Evolutionary conservation across 192 early-diverging fungal genomes (phyloP).

Genomic region (Pecoramyces ruminantium): DNA sequence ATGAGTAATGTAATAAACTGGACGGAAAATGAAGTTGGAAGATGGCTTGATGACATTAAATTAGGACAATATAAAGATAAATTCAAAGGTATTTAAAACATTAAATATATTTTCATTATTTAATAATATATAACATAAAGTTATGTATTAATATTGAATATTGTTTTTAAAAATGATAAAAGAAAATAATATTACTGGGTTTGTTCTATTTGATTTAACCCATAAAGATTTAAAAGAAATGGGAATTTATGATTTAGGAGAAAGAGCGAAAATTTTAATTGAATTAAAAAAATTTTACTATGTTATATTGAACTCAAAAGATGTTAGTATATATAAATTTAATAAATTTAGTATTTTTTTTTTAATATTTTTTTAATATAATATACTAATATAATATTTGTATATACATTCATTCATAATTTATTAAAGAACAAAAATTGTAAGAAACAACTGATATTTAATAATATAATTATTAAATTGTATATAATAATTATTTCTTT

Average conservation of each 20-base stretch:
- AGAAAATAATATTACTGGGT: not conserved
- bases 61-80: not conserved
- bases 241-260: not conserved
- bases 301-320: not conserved
- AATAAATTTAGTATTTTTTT: too few relatives aligned
- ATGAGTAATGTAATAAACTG: not conserved
- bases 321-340: not conserved
- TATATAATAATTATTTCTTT: not conserved
- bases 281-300: not conserved
- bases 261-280: not conserved
- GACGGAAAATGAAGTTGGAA: not conserved
- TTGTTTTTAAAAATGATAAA: too few relatives aligned
- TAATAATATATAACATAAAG: too few relatives aligned
- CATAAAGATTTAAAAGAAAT: not conserved
- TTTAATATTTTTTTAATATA: too few relatives aligned
- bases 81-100: not conserved
- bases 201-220: not conserved
- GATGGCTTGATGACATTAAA: not conserved
- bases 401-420: too few relatives aligned
- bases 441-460: too few relatives aligned
- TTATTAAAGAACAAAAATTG: too few relatives aligned
- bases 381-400: too few relatives aligned
- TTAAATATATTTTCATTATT: not conserved
- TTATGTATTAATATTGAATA: too few relatives aligned
- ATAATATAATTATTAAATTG: too few relatives aligned